Evolutionary conservation across 169 alveolate genomes (phyloP).

Genomic region (Plasmodium falciparum): DNA sequence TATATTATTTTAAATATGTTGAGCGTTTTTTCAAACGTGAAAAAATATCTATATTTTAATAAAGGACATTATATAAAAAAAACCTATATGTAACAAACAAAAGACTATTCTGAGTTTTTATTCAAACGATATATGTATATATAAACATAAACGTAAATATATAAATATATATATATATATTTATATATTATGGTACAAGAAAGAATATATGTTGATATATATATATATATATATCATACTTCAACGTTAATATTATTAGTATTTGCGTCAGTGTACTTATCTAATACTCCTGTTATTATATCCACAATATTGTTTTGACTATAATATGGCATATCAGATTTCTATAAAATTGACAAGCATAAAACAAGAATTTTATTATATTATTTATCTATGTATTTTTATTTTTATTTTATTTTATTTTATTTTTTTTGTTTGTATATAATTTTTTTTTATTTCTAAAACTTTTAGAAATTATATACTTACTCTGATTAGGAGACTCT

Average conservation of each 20-base stretch:
- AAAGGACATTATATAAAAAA: too few species aligned
- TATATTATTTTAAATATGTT: not conserved
- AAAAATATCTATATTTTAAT: not conserved
- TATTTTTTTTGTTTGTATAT: not conserved
- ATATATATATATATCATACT: slow-evolving; percentile 8
- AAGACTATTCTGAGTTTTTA: too few species aligned
- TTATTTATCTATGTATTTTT: too few species aligned
- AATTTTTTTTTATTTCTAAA: slow-evolving; percentile 12
- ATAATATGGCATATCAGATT: slow-evolving; percentile 64
- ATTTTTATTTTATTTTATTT: too few species aligned
- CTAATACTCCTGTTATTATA: slow-evolving; percentile 69
- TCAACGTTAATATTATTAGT: slow-evolving; percentile 71
- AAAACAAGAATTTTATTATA: too few species aligned
- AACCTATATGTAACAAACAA: too few species aligned
- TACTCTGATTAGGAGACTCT: slow-evolving; percentile 71
- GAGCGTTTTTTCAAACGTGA: not conserved
- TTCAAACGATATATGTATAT: too few species aligned
- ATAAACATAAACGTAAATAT: too few species aligned
- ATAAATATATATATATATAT: too few species aligned
- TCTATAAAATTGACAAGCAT: slow-evolving; percentile 2
- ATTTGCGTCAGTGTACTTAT: slow-evolving; percentile 69
- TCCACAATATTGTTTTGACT: slow-evolving; percentile 72
- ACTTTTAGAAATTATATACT: not conserved
- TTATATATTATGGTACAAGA: too few species aligned
- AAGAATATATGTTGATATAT: too few species aligned